phyloP scores from a whole-genome alignment of 192 early-diverging fungal genomes.

The Neocallimastix lanati region DNA sequence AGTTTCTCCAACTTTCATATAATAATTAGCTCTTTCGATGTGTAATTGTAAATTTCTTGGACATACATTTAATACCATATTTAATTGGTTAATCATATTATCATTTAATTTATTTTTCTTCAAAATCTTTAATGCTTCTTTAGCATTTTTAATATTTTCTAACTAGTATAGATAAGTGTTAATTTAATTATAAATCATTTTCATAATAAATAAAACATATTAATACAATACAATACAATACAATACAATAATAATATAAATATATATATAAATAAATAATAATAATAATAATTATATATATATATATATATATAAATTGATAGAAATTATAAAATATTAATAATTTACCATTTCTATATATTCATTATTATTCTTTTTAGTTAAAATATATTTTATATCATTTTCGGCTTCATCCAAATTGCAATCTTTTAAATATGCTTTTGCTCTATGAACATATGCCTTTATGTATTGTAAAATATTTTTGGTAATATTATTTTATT shows the following conservation, averaged over 20 bases:
- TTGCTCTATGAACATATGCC: neutral
- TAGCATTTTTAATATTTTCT: neutral
- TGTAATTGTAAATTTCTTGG: conserved; percentile 17
- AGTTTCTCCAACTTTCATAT: conserved; percentile 49
- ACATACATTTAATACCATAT: neutral
- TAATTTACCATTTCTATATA: neutral
- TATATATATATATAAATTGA: too few species aligned
- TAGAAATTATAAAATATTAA: neutral
- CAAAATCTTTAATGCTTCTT: neutral
- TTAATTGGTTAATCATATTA: neutral
- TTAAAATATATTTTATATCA: neutral
- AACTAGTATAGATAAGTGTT: neutral
- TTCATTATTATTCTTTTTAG: neutral
- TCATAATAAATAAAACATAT: too few species aligned
- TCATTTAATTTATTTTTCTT: neutral
- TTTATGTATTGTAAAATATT: too few species aligned
- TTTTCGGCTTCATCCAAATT: neutral
- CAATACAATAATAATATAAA: too few species aligned
- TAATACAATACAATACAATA: too few species aligned
- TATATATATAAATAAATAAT: too few species aligned
- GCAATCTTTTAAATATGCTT: neutral
- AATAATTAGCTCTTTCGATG: conserved; percentile 49
- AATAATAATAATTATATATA: too few species aligned
- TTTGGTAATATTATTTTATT: neutral
- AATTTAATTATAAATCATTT: too few species aligned